Conservation (phyloP, 148 eudicot genomes). For the Linanthus parryae region DNA sequence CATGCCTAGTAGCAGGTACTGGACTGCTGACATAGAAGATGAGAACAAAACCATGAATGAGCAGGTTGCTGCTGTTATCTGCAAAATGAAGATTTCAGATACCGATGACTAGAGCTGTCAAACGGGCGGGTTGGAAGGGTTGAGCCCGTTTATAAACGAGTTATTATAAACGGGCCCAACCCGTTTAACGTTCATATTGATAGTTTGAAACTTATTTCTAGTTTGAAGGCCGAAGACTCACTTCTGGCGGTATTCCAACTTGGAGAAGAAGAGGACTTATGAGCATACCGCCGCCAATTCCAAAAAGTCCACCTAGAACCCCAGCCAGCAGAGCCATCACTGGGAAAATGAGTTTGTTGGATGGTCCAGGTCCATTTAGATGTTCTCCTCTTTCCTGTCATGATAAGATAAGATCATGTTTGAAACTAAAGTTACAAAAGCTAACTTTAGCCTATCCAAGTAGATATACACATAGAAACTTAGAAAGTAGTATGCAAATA, state of each 20-base stretch:
- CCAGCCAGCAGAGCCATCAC: slow-evolving; percentile 53
- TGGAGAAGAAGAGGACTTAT: slow-evolving; percentile 66
- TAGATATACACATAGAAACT: too few relatives aligned
- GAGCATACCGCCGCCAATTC: slow-evolving; percentile 71
- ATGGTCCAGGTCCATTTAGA: slow-evolving; percentile 4
- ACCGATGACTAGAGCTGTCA: too few relatives aligned
- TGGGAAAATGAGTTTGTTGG: slow-evolving; percentile 33
- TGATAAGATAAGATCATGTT: background rate
- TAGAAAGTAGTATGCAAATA: too few relatives aligned
- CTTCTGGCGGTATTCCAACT: slow-evolving; percentile 47
- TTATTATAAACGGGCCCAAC: too few relatives aligned
- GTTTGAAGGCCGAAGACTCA: too few relatives aligned
- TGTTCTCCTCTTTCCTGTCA: slow-evolving; percentile 20
- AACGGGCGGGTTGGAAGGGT: too few relatives aligned
- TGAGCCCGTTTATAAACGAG: too few relatives aligned
- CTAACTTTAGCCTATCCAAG: too few relatives aligned
- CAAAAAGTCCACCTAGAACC: slow-evolving; percentile 48
- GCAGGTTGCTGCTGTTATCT: slow-evolving; percentile 62
- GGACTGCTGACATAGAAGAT: slow-evolving; percentile 53
- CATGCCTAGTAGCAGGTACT: slow-evolving; percentile 57
- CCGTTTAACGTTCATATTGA: too few relatives aligned
- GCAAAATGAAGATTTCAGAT: background rate
- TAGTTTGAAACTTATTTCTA: too few relatives aligned
- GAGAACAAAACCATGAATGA: slow-evolving; percentile 66
- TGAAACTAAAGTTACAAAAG: too few relatives aligned